phyloP scores from a whole-genome alignment of 441 rosid species.

The Kokia cookei region DNA sequence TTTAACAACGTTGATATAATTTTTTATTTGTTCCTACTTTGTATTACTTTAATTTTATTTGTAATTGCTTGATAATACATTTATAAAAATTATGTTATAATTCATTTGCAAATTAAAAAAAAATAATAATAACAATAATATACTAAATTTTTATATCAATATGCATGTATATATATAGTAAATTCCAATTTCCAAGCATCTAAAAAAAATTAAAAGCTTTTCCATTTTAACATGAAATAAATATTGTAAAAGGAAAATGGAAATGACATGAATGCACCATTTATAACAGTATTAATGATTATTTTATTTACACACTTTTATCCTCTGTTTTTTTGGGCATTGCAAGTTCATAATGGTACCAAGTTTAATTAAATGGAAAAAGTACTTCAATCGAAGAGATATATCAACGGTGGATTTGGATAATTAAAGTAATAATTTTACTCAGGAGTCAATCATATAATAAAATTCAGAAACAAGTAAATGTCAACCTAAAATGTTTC shows the following conservation, averaged over 20 bases:
- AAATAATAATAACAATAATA: no score
- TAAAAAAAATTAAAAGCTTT: no score
- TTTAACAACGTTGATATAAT: no score
- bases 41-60: no score
- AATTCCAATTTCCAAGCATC: no score
- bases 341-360: not conserved
- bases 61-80: no score
- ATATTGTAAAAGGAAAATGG: not conserved
- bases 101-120: no score
- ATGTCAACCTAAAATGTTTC: not conserved
- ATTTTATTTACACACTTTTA: not conserved
- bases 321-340: not conserved
- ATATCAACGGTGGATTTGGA: not conserved
- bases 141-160: no score
- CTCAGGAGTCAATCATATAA: not conserved
- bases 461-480: not conserved
- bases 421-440: not conserved
- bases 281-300: not conserved
- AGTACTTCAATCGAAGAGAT: not conserved
- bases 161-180: no score
- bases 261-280: not conserved
- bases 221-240: no score
- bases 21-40: no score
- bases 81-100: no score
- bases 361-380: not conserved